Conservation (phyloP, 1,284 basidiomycete species). For the Sparassis latifolia region DNA sequence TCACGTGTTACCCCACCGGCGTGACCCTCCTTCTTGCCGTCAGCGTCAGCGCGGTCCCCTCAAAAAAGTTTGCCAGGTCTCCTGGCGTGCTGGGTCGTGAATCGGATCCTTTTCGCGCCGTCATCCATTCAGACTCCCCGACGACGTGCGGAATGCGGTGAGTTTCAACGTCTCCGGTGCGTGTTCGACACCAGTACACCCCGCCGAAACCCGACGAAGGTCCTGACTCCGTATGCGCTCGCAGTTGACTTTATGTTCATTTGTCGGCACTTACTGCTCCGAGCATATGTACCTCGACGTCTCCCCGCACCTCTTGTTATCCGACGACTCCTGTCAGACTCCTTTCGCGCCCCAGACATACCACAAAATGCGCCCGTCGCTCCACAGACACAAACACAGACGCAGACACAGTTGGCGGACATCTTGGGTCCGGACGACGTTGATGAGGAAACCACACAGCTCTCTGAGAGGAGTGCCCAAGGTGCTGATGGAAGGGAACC, state of each 20-base stretch:
- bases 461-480: too few relatives aligned
- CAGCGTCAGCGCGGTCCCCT: background rate
- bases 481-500: too few relatives aligned
- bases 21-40: too few relatives aligned
- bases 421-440: too few relatives aligned
- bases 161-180: conserved; percentile 3
- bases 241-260: conserved; percentile 29
- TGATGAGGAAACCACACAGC: too few relatives aligned
- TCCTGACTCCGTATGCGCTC: background rate
- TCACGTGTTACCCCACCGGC: background rate
- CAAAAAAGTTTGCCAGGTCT: background rate
- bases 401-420: too few relatives aligned
- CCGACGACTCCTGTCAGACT: conserved; percentile 1
- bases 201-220: background rate
- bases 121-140: background rate
- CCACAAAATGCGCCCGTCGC: background rate
- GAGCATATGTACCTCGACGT: conserved; percentile 22
- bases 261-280: conserved; percentile 27
- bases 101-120: background rate
- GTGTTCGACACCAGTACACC: background rate
- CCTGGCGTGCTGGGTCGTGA: background rate
- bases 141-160: conserved; percentile 23
- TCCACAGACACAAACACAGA: too few relatives aligned
- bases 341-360: background rate
- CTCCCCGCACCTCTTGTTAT: conserved; percentile 8